These are phyloP conservation scores for Porpolomopsis calyptriformis DNA, from an alignment of 768 basidiomycete genomes.

Conservation along the genomic window DNA sequence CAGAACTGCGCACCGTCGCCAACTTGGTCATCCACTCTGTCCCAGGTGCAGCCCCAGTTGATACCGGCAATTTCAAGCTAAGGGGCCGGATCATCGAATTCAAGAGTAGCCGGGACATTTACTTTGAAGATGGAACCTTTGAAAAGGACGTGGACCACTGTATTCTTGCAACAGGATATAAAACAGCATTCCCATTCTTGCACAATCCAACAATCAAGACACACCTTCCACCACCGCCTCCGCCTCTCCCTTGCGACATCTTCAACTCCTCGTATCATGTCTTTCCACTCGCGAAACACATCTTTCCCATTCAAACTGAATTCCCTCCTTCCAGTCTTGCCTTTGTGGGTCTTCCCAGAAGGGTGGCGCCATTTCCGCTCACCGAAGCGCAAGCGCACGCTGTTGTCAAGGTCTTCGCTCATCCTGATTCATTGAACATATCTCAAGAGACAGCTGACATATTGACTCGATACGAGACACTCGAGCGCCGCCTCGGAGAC, in stretches of 20 bases:
- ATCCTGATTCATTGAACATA: constrained; percentile 40
- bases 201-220: constrained; percentile 17
- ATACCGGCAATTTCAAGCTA: constrained; percentile 26
- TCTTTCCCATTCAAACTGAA: constrained; percentile 49
- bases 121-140: constrained; percentile 47
- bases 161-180: constrained; percentile 71
- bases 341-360: constrained; percentile 51
- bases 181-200: constrained; percentile 57
- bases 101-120: constrained; percentile 25
- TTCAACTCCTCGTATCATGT: constrained; percentile 57
- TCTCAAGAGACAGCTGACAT: constrained; percentile 39
- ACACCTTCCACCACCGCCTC: constrained; percentile 29
- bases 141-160: constrained; percentile 50
- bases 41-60: constrained; percentile 23
- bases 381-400: constrained; percentile 70
- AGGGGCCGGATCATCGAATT: constrained; percentile 35
- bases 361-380: constrained; percentile 64
- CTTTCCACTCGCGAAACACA: constrained; percentile 60
- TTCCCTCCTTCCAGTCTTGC: constrained; percentile 44
- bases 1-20: constrained; percentile 41
- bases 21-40: constrained; percentile 47
- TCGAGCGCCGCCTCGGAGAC: constrained; percentile 25
- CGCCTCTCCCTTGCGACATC: constrained; percentile 40
- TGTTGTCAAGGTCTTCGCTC: constrained; percentile 41
- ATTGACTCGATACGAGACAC: constrained; percentile 35